Conservation (phyloP, 148 eudicot species). For the Suaeda aralocaspica region DNA sequence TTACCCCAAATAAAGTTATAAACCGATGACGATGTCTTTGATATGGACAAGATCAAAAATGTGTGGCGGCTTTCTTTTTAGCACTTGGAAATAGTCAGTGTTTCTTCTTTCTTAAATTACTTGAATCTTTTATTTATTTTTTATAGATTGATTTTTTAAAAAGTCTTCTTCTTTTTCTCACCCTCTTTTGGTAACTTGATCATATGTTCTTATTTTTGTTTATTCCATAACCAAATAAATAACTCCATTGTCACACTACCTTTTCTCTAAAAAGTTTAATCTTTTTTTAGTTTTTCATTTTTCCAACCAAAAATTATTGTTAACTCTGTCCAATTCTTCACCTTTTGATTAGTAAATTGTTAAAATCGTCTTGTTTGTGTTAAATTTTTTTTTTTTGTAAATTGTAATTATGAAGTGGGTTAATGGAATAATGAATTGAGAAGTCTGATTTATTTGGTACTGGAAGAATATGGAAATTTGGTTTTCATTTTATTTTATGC, state of each 20-base stretch:
- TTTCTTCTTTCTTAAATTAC: background rate
- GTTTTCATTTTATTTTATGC: background rate
- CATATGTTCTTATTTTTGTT: background rate
- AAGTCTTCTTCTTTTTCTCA: background rate
- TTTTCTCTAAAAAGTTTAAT: background rate
- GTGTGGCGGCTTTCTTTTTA: conserved; percentile 21
- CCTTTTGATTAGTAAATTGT: too few species aligned
- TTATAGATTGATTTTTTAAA: background rate
- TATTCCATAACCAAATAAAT: background rate
- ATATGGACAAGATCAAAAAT: conserved; percentile 9
- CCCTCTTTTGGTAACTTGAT: background rate
- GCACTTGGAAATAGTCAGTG: background rate
- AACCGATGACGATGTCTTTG: conserved; percentile 6
- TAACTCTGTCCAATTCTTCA: background rate
- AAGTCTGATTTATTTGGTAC: background rate
- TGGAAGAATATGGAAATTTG: background rate
- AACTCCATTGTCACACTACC: background rate
- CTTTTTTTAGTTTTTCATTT: background rate
- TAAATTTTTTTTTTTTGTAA: background rate
- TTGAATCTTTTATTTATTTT: background rate
- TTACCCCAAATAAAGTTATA: too few species aligned
- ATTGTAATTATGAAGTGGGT: background rate
- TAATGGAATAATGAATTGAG: background rate
- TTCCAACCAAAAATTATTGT: background rate
- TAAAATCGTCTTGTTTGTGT: too few species aligned